These are phyloP conservation scores for Moesziomyces globuligerus DNA, from an alignment of 1,284 basidiomycete species.

Conservation along the genomic window DNA sequence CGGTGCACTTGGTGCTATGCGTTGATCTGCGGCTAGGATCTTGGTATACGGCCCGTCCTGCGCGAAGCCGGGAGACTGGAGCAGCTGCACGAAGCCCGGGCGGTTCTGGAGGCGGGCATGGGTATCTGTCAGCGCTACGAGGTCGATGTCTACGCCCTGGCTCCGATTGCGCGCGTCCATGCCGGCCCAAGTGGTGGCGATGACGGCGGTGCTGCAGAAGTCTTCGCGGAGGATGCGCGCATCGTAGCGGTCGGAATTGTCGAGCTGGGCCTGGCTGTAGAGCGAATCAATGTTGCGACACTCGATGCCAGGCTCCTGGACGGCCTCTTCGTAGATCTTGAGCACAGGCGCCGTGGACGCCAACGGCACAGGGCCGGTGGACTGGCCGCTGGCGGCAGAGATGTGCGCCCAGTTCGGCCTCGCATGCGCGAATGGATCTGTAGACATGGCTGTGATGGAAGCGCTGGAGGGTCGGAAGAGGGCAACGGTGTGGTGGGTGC, in stretches of 20 bases:
- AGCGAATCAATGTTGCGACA: slow-evolving; percentile 53
- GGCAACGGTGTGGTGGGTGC: neutral
- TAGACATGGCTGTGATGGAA: neutral
- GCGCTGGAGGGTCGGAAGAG: too few relatives aligned
- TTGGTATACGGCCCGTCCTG: neutral
- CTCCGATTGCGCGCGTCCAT: slow-evolving; percentile 31
- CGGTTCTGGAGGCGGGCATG: slow-evolving; percentile 21
- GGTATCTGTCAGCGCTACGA: slow-evolving; percentile 47
- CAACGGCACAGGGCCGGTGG: slow-evolving; percentile 6
- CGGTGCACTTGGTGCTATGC: neutral
- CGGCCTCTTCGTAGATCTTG: slow-evolving; percentile 55
- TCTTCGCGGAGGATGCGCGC: slow-evolving; percentile 54
- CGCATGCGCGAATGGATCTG: slow-evolving; percentile 10
- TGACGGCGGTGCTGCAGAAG: slow-evolving; percentile 53
- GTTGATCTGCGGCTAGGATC: neutral
- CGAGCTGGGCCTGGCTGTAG: slow-evolving; percentile 48
- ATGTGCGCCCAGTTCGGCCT: slow-evolving; percentile 5
- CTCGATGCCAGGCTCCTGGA: slow-evolving; percentile 56
- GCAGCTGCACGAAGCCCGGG: slow-evolving; percentile 15
- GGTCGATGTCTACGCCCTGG: slow-evolving; percentile 59
- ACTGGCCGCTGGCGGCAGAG: neutral
- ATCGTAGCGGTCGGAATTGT: slow-evolving; percentile 37
- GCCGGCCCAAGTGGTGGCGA: slow-evolving; percentile 53
- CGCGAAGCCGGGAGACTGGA: slow-evolving; percentile 42
- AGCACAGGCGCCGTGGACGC: slow-evolving; percentile 50